Percentiles rank a stretch among this genome's conserved stretches.
These are phyloP conservation scores for Parietichytrium sp. DNA, from an alignment of 108 stramenopile genomes.

Conservation along the genomic window DNA sequence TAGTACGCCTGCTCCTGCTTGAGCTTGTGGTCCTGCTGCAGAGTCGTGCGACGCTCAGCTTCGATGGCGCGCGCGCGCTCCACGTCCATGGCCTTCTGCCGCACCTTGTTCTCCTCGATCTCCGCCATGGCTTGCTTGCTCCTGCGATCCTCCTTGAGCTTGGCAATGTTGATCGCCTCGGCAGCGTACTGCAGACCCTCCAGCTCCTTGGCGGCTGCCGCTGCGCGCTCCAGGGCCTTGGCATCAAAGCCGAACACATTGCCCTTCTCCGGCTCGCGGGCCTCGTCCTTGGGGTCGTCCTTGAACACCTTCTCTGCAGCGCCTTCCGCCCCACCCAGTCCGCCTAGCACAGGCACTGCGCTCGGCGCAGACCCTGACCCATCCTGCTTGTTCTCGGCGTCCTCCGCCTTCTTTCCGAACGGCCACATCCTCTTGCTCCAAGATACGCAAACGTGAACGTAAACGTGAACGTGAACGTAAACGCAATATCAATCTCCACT, in stretches of 20 bases:
- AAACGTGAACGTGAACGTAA: too few relatives aligned
- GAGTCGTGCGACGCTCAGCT: slow-evolving; percentile 11
- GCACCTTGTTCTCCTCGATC: not conserved
- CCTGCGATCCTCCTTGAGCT: slow-evolving; percentile 37
- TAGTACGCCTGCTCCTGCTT: slow-evolving; percentile 41
- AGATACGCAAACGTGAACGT: too few relatives aligned
- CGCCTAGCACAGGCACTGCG: not conserved
- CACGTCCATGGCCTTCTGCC: slow-evolving; percentile 38
- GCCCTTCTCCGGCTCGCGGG: slow-evolving; percentile 28
- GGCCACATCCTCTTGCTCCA: slow-evolving; percentile 22
- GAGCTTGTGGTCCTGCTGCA: slow-evolving; percentile 41
- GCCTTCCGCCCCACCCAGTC: not conserved
- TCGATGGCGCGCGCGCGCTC: slow-evolving; percentile 21
- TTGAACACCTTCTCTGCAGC: slow-evolving; percentile 4
- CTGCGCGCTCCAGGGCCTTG: slow-evolving; percentile 31
- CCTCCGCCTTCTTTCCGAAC: slow-evolving; percentile 5
- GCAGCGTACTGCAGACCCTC: slow-evolving; percentile 14
- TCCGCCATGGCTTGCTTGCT: slow-evolving; percentile 32
- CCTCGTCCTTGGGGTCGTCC: slow-evolving; percentile 36
- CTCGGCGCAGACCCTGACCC: not conserved
- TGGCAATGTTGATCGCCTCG: slow-evolving; percentile 34
- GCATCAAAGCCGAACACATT: slow-evolving; percentile 23
- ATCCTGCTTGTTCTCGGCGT: not conserved
- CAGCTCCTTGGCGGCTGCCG: slow-evolving; percentile 14
- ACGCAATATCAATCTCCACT: too few relatives aligned